Base-by-base conservation (phyloP, 2,329 filamentous ascomycete genomes). In the Penicillium sclerotigenum region DNA sequence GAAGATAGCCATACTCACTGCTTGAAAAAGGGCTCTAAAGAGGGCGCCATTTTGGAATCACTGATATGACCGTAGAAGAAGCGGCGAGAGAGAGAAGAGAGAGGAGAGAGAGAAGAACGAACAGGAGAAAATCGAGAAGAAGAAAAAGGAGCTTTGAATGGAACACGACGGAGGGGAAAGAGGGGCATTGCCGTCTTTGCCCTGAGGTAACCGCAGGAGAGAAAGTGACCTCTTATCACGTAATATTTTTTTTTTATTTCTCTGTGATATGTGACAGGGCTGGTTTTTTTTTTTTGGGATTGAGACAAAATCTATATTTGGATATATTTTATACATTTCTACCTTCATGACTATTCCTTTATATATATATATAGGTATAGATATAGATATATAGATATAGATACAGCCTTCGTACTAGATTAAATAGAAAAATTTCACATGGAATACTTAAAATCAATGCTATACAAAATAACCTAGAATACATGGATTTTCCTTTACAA, bases 11-110 rank as follows among this genome's bases (percentile, higher is more conserved):
- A 22, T 41, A 69, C 77, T 58, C 66, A 81, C 83, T 96, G 87
- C 78, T 90, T 87, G 82, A 97, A 97, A 81, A 89, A 97, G 62
- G 87, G 83, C 75, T 97, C 90, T 66, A 99, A 86, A 75, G 95
- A 85, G 59, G 91, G 90, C 55, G 91, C 90, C 90, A 97, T 96
- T 74, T 85, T 89, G 78, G 62, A 57, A 67, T 79, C 74, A 64
- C 71, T 72, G 62, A 79, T 77, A 60, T 75, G 65, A 56, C 74
- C 75, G 76, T 78, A 79, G 59, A 71, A 77, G 54, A 70, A 72
- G 56, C 75, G 74, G 53, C 61, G 69, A 59, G 50, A 50, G 33
- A n/a, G n/a, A n/a, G n/a, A n/a, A n/a, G n/a, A n/a, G n/a, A n/a
- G n/a, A n/a, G n/a, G n/a, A n/a, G 54, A 58, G 45, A 63, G 47